phyloP scores from a whole-genome alignment of 805 yeast genomes.

The Cyberlindnera maritima region DNA sequence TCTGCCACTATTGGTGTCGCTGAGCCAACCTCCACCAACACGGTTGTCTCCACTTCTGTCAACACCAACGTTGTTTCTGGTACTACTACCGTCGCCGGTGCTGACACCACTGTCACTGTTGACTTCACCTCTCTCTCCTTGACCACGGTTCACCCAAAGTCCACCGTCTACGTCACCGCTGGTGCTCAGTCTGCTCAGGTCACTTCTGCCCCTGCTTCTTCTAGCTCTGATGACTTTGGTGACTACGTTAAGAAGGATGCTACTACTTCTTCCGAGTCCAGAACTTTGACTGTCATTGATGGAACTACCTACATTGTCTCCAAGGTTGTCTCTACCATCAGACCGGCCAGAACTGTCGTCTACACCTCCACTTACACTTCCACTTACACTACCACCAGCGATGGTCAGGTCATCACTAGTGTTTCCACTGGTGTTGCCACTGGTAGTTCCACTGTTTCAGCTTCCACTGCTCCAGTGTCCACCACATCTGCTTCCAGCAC shows the following conservation, averaged over 20 bases:
- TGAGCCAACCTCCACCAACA: conserved; percentile 23
- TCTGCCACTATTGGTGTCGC: conserved; percentile 21
- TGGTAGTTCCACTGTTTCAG: conserved; percentile 11
- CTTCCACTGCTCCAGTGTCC: conserved; percentile 4
- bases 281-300: conserved; percentile 15
- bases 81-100: conserved; percentile 12
- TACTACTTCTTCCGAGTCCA: conserved; percentile 5
- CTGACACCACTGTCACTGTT: conserved; percentile 15
- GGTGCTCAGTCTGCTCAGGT: neutral
- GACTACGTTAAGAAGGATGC: conserved; percentile 2
- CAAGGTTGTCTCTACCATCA: conserved; percentile 25
- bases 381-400: conserved; percentile 20
- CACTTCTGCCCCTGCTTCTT: conserved; percentile 6
- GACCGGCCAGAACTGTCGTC: conserved; percentile 24
- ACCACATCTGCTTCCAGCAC: conserved; percentile 7
- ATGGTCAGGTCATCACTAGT: conserved; percentile 20
- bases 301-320: conserved; percentile 28
- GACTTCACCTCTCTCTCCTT: conserved; percentile 24
- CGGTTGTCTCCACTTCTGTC: conserved; percentile 4
- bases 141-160: conserved; percentile 23
- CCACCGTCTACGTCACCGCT: conserved; percentile 27
- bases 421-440: conserved; percentile 14
- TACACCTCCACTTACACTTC: conserved; percentile 24
- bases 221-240: neutral
- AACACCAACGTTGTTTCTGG: conserved; percentile 13